Evolutionary conservation across 495 filamentous ascomycete genomes (phyloP), one percentile per base, ranked within the genome.

Genomic region (Podospora pseudocomata): DNA sequence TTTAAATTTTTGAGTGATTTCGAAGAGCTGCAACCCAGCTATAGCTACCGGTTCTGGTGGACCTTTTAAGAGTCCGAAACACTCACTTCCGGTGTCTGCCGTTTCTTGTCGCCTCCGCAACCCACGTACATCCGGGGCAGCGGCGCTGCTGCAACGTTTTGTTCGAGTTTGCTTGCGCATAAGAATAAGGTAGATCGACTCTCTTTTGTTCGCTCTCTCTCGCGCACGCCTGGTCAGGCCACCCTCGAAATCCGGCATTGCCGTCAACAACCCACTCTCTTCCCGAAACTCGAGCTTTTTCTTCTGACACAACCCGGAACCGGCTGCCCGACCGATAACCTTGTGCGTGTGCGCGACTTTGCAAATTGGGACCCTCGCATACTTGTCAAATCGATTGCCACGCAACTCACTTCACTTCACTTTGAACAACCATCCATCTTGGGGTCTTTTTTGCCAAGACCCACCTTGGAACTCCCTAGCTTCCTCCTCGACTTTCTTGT

Each of bases 261-360:
- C 56, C 56, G 56, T 58, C n/a, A 58, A 27, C 56, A 58, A 58
- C 23, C 56, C 56, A 58, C 56, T 27, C 56, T 20, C n/a, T 20
- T 56, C 56, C 23, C 56, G 56, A 58, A 27, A 20, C 56, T 58
- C 18, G 56, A 49, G 39, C 39, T 11, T 16, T 23, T 23, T 23
- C 23, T 32, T 32, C 39, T 49, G 39, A 49, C 39, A 49, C 13
- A 49, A 49, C 13, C 39, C 39, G 39, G 9, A 58, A 58, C 56
- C 19, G 56, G 23, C 11, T 26, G 56, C 4, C 56, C 23, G 56
- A 58, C 6, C 19, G 6, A 27, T 13, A 18, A 56, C 54, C 15
- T 18, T 20, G 5, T 20, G 6, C 23, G 23, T 26, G 56, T 27
- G 56, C 56, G 56, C 56, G 3, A 58, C 34, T 27, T 27, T 44